These are phyloP conservation scores for Kwoniella pini DNA, from an alignment of 768 basidiomycete species.

Conservation along the genomic window DNA sequence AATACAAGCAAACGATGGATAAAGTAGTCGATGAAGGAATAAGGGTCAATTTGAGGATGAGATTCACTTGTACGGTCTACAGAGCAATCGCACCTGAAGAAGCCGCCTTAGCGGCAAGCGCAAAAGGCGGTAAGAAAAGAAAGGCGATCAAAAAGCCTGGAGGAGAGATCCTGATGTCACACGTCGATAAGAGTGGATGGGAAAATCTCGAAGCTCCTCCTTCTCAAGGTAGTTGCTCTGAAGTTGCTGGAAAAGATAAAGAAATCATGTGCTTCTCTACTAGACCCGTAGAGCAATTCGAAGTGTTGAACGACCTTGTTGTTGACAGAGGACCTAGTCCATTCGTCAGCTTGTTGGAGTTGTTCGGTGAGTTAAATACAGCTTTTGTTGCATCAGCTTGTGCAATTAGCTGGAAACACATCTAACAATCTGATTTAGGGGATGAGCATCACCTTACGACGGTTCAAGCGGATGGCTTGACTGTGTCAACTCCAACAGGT, in stretches of 20 bases:
- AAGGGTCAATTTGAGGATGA: constrained; percentile 96
- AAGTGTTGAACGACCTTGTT: constrained; percentile 94
- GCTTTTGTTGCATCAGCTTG: not conserved
- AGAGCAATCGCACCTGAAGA: constrained; percentile 79
- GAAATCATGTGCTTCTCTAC: constrained; percentile 99
- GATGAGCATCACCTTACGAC: constrained; percentile 99
- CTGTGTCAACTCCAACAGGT: constrained; percentile 92
- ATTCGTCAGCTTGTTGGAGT: constrained; percentile 90
- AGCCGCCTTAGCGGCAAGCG: constrained; percentile 58
- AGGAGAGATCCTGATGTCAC: constrained; percentile 96
- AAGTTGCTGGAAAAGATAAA: constrained; percentile 68
- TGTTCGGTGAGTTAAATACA: constrained; percentile 76
- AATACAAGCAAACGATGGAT: constrained; percentile 85
- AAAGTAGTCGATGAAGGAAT: constrained; percentile 88
- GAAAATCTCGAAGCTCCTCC: constrained; percentile 81
- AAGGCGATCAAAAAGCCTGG: constrained; percentile 85
- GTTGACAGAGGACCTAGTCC: constrained; percentile 98
- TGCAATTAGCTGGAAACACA: not conserved
- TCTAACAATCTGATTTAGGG: constrained; percentile 63
- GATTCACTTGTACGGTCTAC: constrained; percentile 98
- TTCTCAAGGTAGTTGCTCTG: constrained; percentile 14
- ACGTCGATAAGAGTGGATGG: constrained; percentile 88
- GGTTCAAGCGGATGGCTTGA: constrained; percentile 95
- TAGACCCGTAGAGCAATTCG: constrained; percentile 90
- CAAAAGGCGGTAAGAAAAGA: constrained; percentile 55